phyloP scores from a whole-genome alignment of 164 flowering plant species.

The Stephania cephalantha region DNA sequence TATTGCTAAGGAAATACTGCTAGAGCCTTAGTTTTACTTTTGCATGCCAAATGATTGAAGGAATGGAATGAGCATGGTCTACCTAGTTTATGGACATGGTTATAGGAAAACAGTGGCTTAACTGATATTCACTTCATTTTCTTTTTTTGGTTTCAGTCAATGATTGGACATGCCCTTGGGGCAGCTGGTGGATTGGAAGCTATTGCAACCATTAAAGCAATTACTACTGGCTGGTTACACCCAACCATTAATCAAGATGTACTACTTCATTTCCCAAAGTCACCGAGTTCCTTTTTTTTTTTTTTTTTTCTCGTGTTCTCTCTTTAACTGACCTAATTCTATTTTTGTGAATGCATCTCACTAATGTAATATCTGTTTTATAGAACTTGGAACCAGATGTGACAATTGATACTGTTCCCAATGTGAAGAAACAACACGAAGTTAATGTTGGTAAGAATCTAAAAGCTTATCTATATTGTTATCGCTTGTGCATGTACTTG shows the following conservation, averaged over 20 bases:
- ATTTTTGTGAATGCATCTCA: background rate
- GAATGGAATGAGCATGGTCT: background rate
- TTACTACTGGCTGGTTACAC: constrained; percentile 63
- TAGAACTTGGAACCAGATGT: constrained; percentile 62
- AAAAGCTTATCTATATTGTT: too few species aligned
- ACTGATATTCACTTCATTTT: background rate
- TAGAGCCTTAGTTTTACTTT: background rate
- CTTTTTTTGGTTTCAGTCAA: constrained; percentile 32
- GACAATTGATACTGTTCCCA: constrained; percentile 68
- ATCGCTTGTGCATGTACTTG: too few species aligned
- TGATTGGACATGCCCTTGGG: constrained; percentile 71
- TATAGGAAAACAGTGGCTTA: background rate
- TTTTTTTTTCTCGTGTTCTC: background rate
- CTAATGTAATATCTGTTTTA: background rate
- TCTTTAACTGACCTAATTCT: background rate
- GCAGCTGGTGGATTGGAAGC: constrained; percentile 76
- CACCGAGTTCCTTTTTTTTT: background rate
- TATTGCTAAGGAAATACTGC: background rate
- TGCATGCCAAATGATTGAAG: background rate
- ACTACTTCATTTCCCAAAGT: constrained; percentile 8
- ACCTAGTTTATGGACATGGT: background rate
- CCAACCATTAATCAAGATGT: constrained; percentile 68
- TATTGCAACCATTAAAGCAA: constrained; percentile 59
- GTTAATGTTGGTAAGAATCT: constrained; percentile 59
- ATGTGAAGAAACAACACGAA: constrained; percentile 67